These are phyloP conservation scores for Arthrinium puccinioides DNA, from an alignment of 2,329 filamentous ascomycete species.

Conservation along the genomic window DNA sequence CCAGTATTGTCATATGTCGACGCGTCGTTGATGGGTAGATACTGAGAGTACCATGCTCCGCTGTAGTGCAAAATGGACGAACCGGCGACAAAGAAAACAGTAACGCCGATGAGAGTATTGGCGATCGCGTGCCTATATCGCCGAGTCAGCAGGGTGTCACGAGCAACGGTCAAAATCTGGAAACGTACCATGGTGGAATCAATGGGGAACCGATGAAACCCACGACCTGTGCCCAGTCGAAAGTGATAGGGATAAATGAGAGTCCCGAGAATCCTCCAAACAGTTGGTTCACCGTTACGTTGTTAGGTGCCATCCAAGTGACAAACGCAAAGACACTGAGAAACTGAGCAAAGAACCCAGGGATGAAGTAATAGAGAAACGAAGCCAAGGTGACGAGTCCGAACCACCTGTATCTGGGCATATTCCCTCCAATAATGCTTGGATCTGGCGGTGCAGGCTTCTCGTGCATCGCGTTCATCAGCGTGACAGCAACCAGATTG, in stretches of 20 bases:
- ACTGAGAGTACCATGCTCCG: slow-evolving; percentile 57
- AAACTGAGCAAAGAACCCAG: slow-evolving; percentile 61
- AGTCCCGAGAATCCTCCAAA: slow-evolving; percentile 64
- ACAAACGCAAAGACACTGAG: slow-evolving; percentile 64
- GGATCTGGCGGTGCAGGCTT: slow-evolving; percentile 40
- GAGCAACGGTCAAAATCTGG: neutral
- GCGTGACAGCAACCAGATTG: slow-evolving; percentile 56
- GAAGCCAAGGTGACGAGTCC: slow-evolving; percentile 46
- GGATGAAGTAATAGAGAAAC: slow-evolving; percentile 63
- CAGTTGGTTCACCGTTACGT: slow-evolving; percentile 61
- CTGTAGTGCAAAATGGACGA: slow-evolving; percentile 56
- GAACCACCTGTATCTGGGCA: slow-evolving; percentile 62
- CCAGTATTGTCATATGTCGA: slow-evolving; percentile 67
- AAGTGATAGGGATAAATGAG: slow-evolving; percentile 63
- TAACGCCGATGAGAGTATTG: slow-evolving; percentile 62
- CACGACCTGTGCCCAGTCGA: slow-evolving; percentile 69
- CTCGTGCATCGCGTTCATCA: slow-evolving; percentile 71
- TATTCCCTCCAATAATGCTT: slow-evolving; percentile 52
- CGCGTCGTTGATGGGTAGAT: slow-evolving; percentile 63
- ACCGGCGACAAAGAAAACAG: slow-evolving; percentile 57
- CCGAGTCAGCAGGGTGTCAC: neutral
- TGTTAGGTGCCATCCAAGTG: slow-evolving; percentile 66
- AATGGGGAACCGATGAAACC: slow-evolving; percentile 62
- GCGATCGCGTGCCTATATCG: slow-evolving; percentile 58
- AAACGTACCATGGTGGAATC: slow-evolving; percentile 56